Evolutionary conservation across 2,329 filamentous ascomycete species (phyloP), one percentile per base, ranked within the genome.

Genomic region (Ploettnerulaceae sp.): DNA sequence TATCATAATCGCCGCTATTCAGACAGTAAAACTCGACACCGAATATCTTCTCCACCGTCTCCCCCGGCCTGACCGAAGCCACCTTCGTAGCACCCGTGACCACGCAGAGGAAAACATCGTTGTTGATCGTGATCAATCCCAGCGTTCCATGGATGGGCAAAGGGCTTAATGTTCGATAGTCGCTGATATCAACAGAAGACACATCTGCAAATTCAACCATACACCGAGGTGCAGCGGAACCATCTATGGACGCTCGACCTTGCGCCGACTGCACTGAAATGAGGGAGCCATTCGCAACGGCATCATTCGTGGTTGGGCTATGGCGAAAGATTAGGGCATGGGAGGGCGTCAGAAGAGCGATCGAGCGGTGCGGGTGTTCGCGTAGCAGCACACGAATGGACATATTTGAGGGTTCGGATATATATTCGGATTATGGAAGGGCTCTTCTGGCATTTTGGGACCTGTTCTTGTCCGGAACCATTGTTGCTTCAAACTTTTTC

Each of bases 1-100:
- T 77, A 66, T 97, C 93, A 67, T 94, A 96, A 56, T 89, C 82
- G 31, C 84, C 74, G 59, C 84, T 86, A 65, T 88, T 97, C 50
- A 98, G 71, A 63, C 93, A 97, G 70, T 95, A 88, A 65, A 97
- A 97, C 55, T 93, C 87, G 48, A 96, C 91, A 15, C 78, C 81
- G 50, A 82, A 76, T 59, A 97, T 97, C 65, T 83, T 82, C 68
- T 93, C 86, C 18, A 96, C 84, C 3, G 85, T 91, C 72, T 97
- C 91, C 36, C 88, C 88, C 0, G 89, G 89, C 37, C 89, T 77
- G 37, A 96, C 76, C 1, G 81, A 89, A 12, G 90, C 91, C 5
- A 90, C 89, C 52, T 83, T 81, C 15, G 79, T 76, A 28, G 88
- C 85, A 35, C 82, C 80, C 21, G 86, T 94, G 43, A 97, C 86